Evolutionary conservation across 768 basidiomycete genomes (phyloP).

Genomic region (Amanita pseudoporphyria): DNA sequence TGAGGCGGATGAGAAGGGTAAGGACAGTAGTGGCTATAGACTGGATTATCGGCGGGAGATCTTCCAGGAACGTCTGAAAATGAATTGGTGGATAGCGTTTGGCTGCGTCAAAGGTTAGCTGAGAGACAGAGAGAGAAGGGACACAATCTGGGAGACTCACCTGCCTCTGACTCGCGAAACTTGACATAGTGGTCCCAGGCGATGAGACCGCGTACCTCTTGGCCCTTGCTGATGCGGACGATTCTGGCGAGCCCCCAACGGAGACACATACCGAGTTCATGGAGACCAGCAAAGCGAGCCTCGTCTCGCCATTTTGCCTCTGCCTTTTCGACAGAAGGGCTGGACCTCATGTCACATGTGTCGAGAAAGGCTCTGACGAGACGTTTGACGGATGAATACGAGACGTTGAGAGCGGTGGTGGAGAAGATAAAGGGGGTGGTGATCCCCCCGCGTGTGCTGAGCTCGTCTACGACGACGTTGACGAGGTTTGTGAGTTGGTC

Average conservation of each 20-base stretch:
- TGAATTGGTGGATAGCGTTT: conserved; percentile 61
- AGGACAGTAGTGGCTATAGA: conserved; percentile 61
- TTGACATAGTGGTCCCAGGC: conserved; percentile 77
- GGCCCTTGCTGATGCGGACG: conserved; percentile 56
- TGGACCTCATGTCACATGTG: conserved; percentile 33
- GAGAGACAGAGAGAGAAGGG: background rate
- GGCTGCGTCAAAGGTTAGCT: conserved; percentile 25
- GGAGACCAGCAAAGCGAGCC: conserved; percentile 72
- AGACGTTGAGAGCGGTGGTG: conserved; percentile 78
- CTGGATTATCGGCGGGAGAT: conserved; percentile 43
- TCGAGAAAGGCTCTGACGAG: conserved; percentile 78
- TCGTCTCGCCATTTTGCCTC: conserved; percentile 69
- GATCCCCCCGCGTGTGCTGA: conserved; percentile 66
- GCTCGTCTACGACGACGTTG: conserved; percentile 58
- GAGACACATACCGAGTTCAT: conserved; percentile 86
- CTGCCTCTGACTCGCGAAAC: conserved; percentile 76
- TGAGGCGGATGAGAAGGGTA: conserved; percentile 71
- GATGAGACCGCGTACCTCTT: conserved; percentile 75
- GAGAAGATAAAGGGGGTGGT: conserved; percentile 91
- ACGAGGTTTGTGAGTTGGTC: conserved; percentile 66
- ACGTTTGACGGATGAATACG: conserved; percentile 58
- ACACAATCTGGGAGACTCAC: conserved; percentile 32
- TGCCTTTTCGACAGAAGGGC: conserved; percentile 26
- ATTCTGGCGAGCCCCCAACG: conserved; percentile 88
- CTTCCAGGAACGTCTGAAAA: conserved; percentile 59